Conservation (phyloP, 1,284 basidiomycete species). For the Coniferiporia weirii region DNA sequence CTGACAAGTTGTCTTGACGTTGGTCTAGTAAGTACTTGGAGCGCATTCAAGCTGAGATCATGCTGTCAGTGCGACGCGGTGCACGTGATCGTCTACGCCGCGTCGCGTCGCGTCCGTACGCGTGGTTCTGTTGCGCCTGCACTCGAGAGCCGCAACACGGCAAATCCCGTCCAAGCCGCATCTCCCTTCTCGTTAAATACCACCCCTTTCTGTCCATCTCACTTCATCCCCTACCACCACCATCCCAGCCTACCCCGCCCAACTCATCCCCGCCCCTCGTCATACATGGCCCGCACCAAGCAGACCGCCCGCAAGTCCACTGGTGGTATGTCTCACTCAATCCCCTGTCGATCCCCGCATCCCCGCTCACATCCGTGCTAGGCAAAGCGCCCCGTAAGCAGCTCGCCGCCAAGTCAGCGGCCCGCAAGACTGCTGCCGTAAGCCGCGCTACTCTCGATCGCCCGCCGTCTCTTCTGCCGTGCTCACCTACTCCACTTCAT, state of each 20-base stretch:
- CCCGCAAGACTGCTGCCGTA: constrained; percentile 42
- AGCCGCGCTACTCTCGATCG: constrained; percentile 18
- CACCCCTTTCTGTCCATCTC: not conserved
- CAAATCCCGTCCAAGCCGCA: not conserved
- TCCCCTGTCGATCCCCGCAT: not conserved
- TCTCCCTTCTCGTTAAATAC: constrained; percentile 1
- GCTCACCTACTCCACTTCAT: not conserved
- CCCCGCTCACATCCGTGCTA: constrained; percentile 13
- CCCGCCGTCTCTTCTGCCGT: not conserved
- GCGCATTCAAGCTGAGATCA: no score
- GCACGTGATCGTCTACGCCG: not conserved
- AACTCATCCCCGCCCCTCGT: not conserved
- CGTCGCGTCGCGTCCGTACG: no score
- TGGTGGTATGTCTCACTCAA: constrained; percentile 19
- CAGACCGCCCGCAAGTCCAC: constrained; percentile 25
- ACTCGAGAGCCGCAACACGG: not conserved
- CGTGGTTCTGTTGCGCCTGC: no score
- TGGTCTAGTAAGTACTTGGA: no score
- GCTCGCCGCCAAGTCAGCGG: constrained; percentile 57
- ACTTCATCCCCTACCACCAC: constrained; percentile 7
- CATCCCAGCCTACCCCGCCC: not conserved
- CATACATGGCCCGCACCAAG: constrained; percentile 21
- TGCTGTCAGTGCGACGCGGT: no score
- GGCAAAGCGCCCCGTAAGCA: constrained; percentile 59
- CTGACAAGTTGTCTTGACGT: no score